These are phyloP conservation scores for Stellera chamaejasme DNA, from an alignment of 345 rosid genomes.

Conservation along the genomic window DNA sequence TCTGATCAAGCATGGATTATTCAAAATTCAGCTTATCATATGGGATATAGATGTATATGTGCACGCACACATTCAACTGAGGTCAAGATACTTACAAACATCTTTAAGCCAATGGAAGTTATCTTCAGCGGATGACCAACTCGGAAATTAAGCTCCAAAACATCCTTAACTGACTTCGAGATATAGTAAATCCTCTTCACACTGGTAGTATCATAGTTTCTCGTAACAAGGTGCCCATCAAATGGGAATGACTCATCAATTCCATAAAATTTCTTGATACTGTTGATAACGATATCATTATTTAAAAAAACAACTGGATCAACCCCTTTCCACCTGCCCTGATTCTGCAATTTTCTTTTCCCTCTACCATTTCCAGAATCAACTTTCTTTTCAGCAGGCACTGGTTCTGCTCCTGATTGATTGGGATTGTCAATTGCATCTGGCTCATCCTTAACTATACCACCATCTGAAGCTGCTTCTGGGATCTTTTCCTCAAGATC, in stretches of 20 bases:
- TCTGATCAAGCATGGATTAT: background rate
- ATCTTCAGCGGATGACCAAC: conserved; percentile 86
- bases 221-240: conserved; percentile 61
- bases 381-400: conserved; percentile 25
- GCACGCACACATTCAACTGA: background rate
- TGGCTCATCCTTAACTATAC: conserved; percentile 25
- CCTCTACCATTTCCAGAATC: conserved; percentile 32
- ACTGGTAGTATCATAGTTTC: conserved; percentile 69
- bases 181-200: conserved; percentile 94
- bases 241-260: conserved; percentile 70
- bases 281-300: conserved; percentile 54
- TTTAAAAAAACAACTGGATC: conserved; percentile 83
- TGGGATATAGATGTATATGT: background rate
- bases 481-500: conserved; percentile 15
- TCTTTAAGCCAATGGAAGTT: conserved; percentile 84
- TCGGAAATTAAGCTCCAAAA: conserved; percentile 59
- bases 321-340: conserved; percentile 91
- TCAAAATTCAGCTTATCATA: background rate
- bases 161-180: conserved; percentile 73
- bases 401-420: conserved; percentile 25
- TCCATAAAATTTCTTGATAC: conserved; percentile 76
- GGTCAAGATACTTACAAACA: conserved; percentile 68
- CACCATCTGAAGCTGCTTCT: conserved; percentile 36
- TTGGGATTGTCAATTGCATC: conserved; percentile 20
- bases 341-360: conserved; percentile 82